Base-by-base conservation (phyloP, 345 rosid species). In the Populus deltoides region DNA sequence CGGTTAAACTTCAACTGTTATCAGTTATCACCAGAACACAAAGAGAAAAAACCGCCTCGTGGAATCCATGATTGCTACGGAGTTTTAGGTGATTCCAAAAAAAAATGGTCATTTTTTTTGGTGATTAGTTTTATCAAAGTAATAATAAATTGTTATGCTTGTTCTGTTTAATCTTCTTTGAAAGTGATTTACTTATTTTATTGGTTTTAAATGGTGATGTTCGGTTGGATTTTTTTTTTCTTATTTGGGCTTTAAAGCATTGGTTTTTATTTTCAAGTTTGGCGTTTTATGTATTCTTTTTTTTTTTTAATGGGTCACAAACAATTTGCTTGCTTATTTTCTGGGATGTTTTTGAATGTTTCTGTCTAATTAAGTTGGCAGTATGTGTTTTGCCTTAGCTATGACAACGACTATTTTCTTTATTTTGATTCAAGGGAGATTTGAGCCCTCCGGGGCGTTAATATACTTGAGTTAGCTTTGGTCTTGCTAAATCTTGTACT, bases 1-100 rank as follows among this genome's bases (percentile, higher is more conserved):
- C 93, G 94, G 78, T 81, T 96, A 65, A 96, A 96, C 87, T 96
- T 96, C 86, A 94, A 93, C 25, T 90, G 92, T 5, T 85, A 86
- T 78, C 90, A 89, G 86, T 73, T 89, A 22, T 86, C 91, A 1
- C 18, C 92, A 1, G 90, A 89, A 72, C 92, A 82, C 68, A 79
- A 74, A 16, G 92, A 90, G 78, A 91, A 84, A 81, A 90, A 83
- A 77, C 82, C 81, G 18, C 83, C 90, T 3, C 85, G 89, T 13
- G 85, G 89, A 68, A 84, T 90, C 76, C 97, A 91, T 62, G 87
- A 87, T 41, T 96, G 97, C 78, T 92, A 89, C 38, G 98, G 99
- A 11, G 93, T 92, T 84, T 84, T 81, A 75, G 93, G 97, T 96
- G 62, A 68, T 29, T 74, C 75, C 7, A 53, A 41, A n/a, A n/a